Conservation (phyloP, 2,329 filamentous ascomycete genomes). For the Fusarium sarcochroum region DNA sequence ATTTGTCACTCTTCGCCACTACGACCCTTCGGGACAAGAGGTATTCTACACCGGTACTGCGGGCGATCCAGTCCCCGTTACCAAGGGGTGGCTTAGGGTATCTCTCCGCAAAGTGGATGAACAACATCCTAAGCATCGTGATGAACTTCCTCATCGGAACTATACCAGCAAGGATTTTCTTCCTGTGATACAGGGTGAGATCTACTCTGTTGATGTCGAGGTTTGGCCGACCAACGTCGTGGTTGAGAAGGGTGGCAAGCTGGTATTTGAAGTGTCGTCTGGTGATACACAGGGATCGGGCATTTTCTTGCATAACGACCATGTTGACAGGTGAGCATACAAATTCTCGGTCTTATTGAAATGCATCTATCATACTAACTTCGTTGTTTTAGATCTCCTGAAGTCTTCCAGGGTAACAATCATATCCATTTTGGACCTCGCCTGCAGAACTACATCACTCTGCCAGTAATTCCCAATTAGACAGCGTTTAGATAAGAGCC, state of each 20-base stretch:
- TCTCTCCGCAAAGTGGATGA: slow-evolving; percentile 68
- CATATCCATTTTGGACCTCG: slow-evolving; percentile 66
- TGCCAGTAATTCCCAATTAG: slow-evolving; percentile 65
- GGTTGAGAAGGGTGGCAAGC: slow-evolving; percentile 59
- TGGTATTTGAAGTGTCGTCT: slow-evolving; percentile 69
- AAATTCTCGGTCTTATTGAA: accelerated
- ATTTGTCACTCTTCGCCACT: slow-evolving; percentile 73
- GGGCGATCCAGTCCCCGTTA: slow-evolving; percentile 72
- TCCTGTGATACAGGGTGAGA: slow-evolving; percentile 66
- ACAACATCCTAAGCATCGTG: slow-evolving; percentile 64
- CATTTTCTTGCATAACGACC: slow-evolving; percentile 67
- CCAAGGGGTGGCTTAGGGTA: slow-evolving; percentile 75
- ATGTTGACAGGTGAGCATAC: slow-evolving; percentile 59
- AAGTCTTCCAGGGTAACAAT: slow-evolving; percentile 61
- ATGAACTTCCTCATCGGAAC: slow-evolving; percentile 69
- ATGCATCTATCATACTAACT: not conserved
- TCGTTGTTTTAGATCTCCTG: slow-evolving; percentile 19
- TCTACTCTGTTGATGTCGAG: slow-evolving; percentile 73
- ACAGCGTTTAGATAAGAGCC: not conserved
- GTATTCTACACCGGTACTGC: slow-evolving; percentile 76
- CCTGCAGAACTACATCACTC: slow-evolving; percentile 64
- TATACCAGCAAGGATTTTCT: slow-evolving; percentile 70
- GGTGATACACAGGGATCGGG: slow-evolving; percentile 73
- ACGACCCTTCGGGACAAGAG: slow-evolving; percentile 67
- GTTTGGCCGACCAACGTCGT: slow-evolving; percentile 76